Evolutionary conservation across 768 basidiomycete genomes (phyloP).

Genomic region (Amyloporia xantha): DNA sequence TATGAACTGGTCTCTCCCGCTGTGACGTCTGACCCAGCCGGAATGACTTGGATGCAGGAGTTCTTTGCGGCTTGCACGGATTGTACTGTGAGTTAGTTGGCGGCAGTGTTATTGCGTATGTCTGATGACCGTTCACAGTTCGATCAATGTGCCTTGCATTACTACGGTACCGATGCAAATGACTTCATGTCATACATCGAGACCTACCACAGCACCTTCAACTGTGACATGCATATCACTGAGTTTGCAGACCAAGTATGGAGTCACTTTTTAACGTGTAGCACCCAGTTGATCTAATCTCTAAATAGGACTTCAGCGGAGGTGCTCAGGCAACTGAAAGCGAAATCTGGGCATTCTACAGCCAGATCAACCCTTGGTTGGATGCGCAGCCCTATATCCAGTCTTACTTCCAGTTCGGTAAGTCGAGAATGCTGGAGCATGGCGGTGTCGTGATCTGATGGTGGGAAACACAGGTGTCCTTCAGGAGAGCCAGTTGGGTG

Average conservation of each 20-base stretch:
- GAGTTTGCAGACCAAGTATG: slow-evolving; percentile 64
- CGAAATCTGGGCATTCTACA: slow-evolving; percentile 46
- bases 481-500: slow-evolving; percentile 43
- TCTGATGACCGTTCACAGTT: slow-evolving; percentile 31
- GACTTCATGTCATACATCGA: slow-evolving; percentile 48
- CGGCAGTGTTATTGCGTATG: background rate
- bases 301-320: slow-evolving; percentile 44
- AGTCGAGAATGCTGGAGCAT: slow-evolving; percentile 16
- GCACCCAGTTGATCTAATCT: background rate
- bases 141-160: slow-evolving; percentile 56
- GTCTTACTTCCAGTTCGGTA: slow-evolving; percentile 58
- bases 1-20: slow-evolving; percentile 61
- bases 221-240: slow-evolving; percentile 47
- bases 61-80: slow-evolving; percentile 49
- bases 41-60: slow-evolving; percentile 55
- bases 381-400: slow-evolving; percentile 36
- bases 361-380: slow-evolving; percentile 36
- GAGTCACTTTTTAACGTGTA: too few relatives aligned
- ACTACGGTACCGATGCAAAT: slow-evolving; percentile 48
- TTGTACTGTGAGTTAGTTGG: slow-evolving; percentile 7
- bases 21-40: slow-evolving; percentile 51
- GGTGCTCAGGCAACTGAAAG: slow-evolving; percentile 33
- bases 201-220: slow-evolving; percentile 39
- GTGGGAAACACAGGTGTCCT: slow-evolving; percentile 40
- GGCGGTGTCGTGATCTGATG: background rate